Percentiles rank a stretch among this genome's conserved stretches.
Conservation (phyloP, 352 stramenopile species). For the Phytophthora cajani region DNA sequence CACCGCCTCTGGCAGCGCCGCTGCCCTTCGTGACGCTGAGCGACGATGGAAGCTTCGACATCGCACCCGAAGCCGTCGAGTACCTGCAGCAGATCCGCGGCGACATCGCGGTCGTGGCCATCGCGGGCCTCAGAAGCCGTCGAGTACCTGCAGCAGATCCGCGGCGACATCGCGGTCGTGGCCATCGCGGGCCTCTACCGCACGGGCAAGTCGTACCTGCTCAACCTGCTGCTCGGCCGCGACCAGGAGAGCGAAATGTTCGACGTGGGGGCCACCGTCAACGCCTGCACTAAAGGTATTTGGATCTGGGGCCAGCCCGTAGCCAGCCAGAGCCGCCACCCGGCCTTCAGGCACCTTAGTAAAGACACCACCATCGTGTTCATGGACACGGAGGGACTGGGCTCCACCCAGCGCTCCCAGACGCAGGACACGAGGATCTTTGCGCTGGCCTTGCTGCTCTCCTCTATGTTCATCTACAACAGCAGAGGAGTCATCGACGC, state of each 20-base stretch:
- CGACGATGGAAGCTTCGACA: slow-evolving; percentile 68
- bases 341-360: slow-evolving; percentile 50
- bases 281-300: slow-evolving; percentile 84
- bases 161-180: slow-evolving; percentile 66
- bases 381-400: slow-evolving; percentile 82
- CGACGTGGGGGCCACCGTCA: slow-evolving; percentile 71
- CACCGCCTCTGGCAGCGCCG: slow-evolving; percentile 31
- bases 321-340: slow-evolving; percentile 15
- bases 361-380: slow-evolving; percentile 68
- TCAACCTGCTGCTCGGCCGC: slow-evolving; percentile 70
- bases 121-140: slow-evolving; percentile 74
- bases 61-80: slow-evolving; percentile 60
- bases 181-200: slow-evolving; percentile 78
- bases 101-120: slow-evolving; percentile 68
- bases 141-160: slow-evolving; percentile 66
- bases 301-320: slow-evolving; percentile 79
- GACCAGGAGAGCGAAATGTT: slow-evolving; percentile 72
- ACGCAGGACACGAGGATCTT: slow-evolving; percentile 83
- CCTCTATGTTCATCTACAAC: slow-evolving; percentile 84
- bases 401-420: slow-evolving; percentile 64
- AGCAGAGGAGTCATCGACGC: slow-evolving; percentile 77
- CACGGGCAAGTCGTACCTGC: slow-evolving; percentile 82
- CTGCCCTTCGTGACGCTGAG: slow-evolving; percentile 80
- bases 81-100: slow-evolving; percentile 71
- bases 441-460: slow-evolving; percentile 67